Conservation (phyloP, 2,329 filamentous ascomycete species). For the Aspergillus pseudoterreus region DNA sequence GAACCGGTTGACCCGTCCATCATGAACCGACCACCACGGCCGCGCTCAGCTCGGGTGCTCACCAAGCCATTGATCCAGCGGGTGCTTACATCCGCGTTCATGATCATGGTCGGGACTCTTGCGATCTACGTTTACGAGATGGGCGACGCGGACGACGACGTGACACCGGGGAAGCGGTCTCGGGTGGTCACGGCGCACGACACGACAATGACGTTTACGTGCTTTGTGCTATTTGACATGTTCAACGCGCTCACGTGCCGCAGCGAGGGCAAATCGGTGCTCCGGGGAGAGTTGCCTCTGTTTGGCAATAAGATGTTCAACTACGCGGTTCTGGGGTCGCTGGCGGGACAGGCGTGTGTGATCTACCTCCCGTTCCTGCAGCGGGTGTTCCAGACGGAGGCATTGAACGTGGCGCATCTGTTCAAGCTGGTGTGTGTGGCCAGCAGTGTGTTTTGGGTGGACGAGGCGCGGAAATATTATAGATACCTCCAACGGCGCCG, state of each 20-base stretch:
- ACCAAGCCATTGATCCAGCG: constrained; percentile 77
- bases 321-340: constrained; percentile 81
- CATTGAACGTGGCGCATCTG: constrained; percentile 70
- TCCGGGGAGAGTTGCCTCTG: constrained; percentile 78
- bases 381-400: constrained; percentile 92
- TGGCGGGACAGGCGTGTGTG: constrained; percentile 82
- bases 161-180: constrained; percentile 35
- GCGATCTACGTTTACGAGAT: constrained; percentile 90
- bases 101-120: constrained; percentile 93
- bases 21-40: constrained; percentile 85
- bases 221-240: constrained; percentile 99
- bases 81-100: constrained; percentile 78
- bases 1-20: constrained; percentile 92
- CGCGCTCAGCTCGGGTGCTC: constrained; percentile 84
- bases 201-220: constrained; percentile 99
- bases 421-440: constrained; percentile 69
- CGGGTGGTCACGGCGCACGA: constrained; percentile 81
- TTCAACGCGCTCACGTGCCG: constrained; percentile 95
- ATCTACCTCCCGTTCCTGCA: constrained; percentile 95
- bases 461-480: constrained; percentile 79
- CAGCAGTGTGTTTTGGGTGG: constrained; percentile 91
- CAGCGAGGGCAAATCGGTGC: constrained; percentile 82
- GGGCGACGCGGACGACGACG: constrained; percentile 59
- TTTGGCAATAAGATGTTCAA: constrained; percentile 94
- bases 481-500: constrained; percentile 27